Percentiles rank a stretch among this genome's conserved stretches.
Conservation (phyloP, 1,284 basidiomycete species). For the Naganishia liquefaciens region DNA sequence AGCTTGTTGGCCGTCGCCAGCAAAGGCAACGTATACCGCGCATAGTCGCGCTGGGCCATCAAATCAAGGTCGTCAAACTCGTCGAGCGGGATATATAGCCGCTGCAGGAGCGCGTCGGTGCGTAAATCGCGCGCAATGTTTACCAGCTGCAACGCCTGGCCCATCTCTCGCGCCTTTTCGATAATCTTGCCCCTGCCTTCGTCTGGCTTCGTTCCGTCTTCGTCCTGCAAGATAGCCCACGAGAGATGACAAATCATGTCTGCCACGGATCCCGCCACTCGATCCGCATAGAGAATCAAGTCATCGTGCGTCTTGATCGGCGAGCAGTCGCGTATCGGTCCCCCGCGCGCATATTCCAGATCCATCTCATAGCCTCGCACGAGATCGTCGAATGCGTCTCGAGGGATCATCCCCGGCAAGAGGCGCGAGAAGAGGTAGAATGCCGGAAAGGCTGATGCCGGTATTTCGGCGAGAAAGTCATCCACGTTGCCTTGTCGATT, state of each 20-base stretch:
- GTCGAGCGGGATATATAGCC: conserved; percentile 54
- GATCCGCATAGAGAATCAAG: conserved; percentile 53
- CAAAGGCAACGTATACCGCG: conserved; percentile 41
- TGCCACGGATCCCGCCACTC: conserved; percentile 55
- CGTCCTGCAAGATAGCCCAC: conserved; percentile 46
- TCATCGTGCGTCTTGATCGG: conserved; percentile 52
- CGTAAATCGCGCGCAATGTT: conserved; percentile 54
- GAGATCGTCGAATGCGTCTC: conserved; percentile 54
- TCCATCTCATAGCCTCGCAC: conserved; percentile 54
- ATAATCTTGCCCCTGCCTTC: conserved; percentile 30
- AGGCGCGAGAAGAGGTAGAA: conserved; percentile 52
- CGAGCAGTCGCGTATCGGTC: conserved; percentile 12
- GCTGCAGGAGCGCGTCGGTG: conserved; percentile 50
- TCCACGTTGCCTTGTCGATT: conserved; percentile 20
- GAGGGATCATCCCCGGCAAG: conserved; percentile 47
- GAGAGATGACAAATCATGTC: conserved; percentile 54
- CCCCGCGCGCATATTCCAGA: conserved; percentile 37
- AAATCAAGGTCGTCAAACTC: conserved; percentile 29
- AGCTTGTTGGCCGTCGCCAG: conserved; percentile 45
- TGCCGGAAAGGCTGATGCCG: conserved; percentile 40
- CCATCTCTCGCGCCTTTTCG: conserved; percentile 50
- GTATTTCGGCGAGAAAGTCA: conserved; percentile 35
- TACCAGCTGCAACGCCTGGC: conserved; percentile 54
- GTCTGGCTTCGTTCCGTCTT: conserved; percentile 2
- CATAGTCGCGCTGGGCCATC: conserved; percentile 30